These are phyloP conservation scores for Lithocarpus polystachyus DNA, from an alignment of 306 rosid genomes.

Conservation along the genomic window DNA sequence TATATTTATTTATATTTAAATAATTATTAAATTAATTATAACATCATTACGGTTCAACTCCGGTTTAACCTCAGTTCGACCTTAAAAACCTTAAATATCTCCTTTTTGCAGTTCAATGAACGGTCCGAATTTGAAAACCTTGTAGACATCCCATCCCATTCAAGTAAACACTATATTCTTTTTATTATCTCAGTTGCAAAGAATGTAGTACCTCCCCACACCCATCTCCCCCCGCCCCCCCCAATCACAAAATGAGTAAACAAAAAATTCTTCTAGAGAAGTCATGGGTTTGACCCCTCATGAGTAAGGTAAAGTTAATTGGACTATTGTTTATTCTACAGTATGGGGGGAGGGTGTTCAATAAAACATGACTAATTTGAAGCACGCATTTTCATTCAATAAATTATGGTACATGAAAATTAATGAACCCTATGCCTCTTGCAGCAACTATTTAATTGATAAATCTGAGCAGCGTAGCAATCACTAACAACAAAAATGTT, in stretches of 20 bases:
- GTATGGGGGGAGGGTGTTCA: no score
- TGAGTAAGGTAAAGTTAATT: no score
- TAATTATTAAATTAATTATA: no score
- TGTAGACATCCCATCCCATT: background rate
- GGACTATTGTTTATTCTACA: no score
- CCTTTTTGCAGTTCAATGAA: no score
- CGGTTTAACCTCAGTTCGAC: no score
- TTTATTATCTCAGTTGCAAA: background rate
- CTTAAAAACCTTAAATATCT: no score
- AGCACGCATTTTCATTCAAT: slow-evolving; percentile 30
- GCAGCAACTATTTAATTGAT: slow-evolving; percentile 16
- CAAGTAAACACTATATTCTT: background rate
- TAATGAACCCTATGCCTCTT: slow-evolving; percentile 26
- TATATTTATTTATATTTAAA: no score
- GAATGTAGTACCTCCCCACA: background rate
- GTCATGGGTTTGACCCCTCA: no score
- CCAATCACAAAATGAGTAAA: background rate
- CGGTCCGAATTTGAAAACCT: no score
- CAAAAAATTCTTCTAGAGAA: background rate
- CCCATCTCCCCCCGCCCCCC: background rate
- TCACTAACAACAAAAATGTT: slow-evolving; percentile 44
- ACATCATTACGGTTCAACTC: no score
- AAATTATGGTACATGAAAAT: slow-evolving; percentile 46
- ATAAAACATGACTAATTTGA: background rate
- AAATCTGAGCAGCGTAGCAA: slow-evolving; percentile 36